Base-by-base conservation (phyloP, 306 rosid species). In the Psophocarpus tetragonolobus region DNA sequence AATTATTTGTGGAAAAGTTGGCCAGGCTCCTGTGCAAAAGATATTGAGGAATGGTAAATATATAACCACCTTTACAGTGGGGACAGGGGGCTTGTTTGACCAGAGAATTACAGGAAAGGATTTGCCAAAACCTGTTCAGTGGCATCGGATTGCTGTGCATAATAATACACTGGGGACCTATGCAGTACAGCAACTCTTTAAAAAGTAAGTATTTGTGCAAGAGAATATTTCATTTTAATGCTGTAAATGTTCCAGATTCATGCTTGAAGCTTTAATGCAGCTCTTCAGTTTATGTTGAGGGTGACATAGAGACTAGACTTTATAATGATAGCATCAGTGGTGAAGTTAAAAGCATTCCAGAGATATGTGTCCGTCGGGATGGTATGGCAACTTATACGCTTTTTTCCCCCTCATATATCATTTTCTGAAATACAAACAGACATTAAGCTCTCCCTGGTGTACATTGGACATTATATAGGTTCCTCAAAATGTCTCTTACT, bases 131-230 rank as follows among this genome's bases (percentile, higher is more conserved):
- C 98, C 97, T 12, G 91, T 86, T 32, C 99, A 95, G 68, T 95
- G 97, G 99, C 99, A 95, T 86, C 87, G 99, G 78, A 69, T 95
- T 84, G 96, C 96, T 58, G 97, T 95, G 81, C 98, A 95, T 83
- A 92, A 88, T 84, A 97, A 92, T 0, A 8, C 8, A 0, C 91
- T 95, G 17, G 99, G 99, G 71, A 82, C 98, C 75, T 91, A 89
- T 85, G 96, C 98, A 0, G 94, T 92, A 65, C 96, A 95, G 80
- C 87, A 95, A 83, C 71, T 95, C 62, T 80, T 88, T 77, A 92
- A 91, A 82, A 88, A 92, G 99, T 94, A 89, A 54, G 87, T 38
- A 21, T 68, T 18, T 11, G 4, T 60, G 27, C 14, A 11, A 71
- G 62, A 27, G 24, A 48, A 73, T 71, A 23, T 54, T 80, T 75